These are phyloP conservation scores for Dryas octopetala DNA, from an alignment of 306 rosid genomes.

Conservation along the genomic window DNA sequence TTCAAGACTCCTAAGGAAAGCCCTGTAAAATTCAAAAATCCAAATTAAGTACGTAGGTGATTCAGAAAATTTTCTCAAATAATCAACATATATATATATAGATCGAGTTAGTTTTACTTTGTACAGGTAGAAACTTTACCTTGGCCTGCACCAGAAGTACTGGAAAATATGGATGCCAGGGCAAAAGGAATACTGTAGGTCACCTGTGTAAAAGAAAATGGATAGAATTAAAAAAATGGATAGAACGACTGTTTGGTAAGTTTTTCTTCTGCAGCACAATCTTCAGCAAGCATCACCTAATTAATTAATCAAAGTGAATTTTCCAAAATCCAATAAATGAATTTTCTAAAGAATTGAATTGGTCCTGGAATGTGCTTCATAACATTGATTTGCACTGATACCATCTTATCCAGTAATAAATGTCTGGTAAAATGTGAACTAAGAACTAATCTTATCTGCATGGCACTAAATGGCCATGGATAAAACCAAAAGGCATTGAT, in stretches of 20 bases:
- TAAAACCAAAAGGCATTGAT: not conserved
- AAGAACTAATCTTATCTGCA: not conserved
- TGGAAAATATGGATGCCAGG: conserved; percentile 81
- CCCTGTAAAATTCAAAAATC: conserved; percentile 40
- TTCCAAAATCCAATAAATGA: no score
- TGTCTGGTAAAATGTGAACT: not conserved
- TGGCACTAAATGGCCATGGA: conserved; percentile 1
- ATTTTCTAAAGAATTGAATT: no score
- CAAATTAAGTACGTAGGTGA: not conserved
- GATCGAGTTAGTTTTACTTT: no score
- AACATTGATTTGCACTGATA: not conserved
- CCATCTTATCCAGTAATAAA: not conserved
- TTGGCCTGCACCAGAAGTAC: conserved; percentile 74
- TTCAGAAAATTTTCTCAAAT: not conserved
- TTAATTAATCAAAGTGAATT: not conserved
- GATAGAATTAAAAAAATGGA: not conserved
- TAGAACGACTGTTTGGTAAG: no score
- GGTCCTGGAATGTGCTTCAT: not conserved
- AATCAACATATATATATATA: not conserved
- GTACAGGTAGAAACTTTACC: conserved; percentile 6
- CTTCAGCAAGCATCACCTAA: not conserved
- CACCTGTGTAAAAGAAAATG: conserved; percentile 42
- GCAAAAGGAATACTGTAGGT: conserved; percentile 88
- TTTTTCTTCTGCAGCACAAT: not conserved
- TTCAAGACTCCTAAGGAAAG: conserved; percentile 80